phyloP scores from a whole-genome alignment of 75 land plant species.

The Isoetes taiwanensis region DNA sequence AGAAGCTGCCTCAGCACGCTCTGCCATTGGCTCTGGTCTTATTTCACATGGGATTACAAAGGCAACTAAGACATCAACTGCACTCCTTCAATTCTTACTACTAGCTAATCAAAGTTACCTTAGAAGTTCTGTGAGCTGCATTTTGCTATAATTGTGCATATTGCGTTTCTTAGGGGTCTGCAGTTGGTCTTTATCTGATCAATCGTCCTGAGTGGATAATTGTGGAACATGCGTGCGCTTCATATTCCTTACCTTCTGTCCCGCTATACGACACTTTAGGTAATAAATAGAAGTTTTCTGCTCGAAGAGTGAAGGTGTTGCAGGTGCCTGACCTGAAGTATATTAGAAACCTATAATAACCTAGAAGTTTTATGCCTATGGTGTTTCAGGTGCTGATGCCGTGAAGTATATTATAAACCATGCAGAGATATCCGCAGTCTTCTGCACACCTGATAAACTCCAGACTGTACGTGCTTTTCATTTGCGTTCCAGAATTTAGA shows the following conservation, averaged over 20 bases:
- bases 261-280: slow-evolving; percentile 98
- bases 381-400: slow-evolving; percentile 88
- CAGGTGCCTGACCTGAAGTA: background rate
- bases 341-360: background rate
- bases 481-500: background rate
- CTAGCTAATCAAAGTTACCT: background rate
- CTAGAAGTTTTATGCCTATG: background rate
- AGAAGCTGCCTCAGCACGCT: slow-evolving; percentile 67
- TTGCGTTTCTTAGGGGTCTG: slow-evolving; percentile 63
- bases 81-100: background rate
- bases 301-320: background rate
- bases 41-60: slow-evolving; percentile 62
- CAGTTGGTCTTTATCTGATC: slow-evolving; percentile 78
- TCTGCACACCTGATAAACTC: slow-evolving; percentile 82
- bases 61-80: too few relatives aligned
- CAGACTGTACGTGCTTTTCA: slow-evolving; percentile 41
- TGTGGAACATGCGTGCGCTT: slow-evolving; percentile 87
- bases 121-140: too few relatives aligned
- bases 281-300: slow-evolving; percentile 9
- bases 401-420: slow-evolving; percentile 83
- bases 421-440: slow-evolving; percentile 59
- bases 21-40: slow-evolving; percentile 81
- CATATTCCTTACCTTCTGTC: slow-evolving; percentile 87
- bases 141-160: background rate
- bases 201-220: slow-evolving; percentile 97